A percentile compares a stretch with the other conserved stretches of the same genome.
Conservation (phyloP, 164 flowering plant genomes). For the Umbilicus rupestris region DNA sequence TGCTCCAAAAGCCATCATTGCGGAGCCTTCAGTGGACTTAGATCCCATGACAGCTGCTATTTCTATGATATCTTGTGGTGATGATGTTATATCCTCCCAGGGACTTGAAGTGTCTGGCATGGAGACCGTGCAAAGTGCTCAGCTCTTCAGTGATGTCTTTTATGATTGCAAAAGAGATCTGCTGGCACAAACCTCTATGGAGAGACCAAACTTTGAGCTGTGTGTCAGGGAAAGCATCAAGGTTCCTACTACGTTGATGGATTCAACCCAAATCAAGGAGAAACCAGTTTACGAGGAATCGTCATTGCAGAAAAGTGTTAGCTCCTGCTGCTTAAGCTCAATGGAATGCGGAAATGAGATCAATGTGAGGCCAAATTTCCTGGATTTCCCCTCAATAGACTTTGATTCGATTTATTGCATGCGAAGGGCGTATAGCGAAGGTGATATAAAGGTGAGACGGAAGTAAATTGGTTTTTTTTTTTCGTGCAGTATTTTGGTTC, state of each 20-base stretch:
- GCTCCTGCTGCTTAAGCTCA: slow-evolving; percentile 63
- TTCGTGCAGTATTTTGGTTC: too few relatives aligned
- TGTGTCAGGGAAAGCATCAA: slow-evolving; percentile 26
- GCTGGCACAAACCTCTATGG: slow-evolving; percentile 50
- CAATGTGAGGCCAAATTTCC: slow-evolving; percentile 40
- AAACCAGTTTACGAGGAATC: slow-evolving; percentile 21
- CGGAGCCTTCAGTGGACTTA: slow-evolving; percentile 44
- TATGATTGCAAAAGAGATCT: slow-evolving; percentile 76
- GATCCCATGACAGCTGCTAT: slow-evolving; percentile 71
- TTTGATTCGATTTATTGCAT: slow-evolving; percentile 62
- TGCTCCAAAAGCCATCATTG: slow-evolving; percentile 75
- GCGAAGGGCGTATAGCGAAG: slow-evolving; percentile 93
- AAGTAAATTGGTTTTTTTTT: not conserved
- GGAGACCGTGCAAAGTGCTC: slow-evolving; percentile 41
- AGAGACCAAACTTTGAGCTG: slow-evolving; percentile 30
- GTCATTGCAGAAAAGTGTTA: slow-evolving; percentile 52
- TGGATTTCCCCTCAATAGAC: slow-evolving; percentile 54
- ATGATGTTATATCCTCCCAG: slow-evolving; percentile 46
- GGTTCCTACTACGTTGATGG: slow-evolving; percentile 25
- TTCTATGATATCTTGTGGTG: slow-evolving; percentile 69
- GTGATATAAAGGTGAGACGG: slow-evolving; percentile 80
- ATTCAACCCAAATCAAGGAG: slow-evolving; percentile 25
- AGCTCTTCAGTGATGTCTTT: slow-evolving; percentile 54
- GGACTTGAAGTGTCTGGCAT: slow-evolving; percentile 42
- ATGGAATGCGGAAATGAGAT: slow-evolving; percentile 48